Evolutionary conservation across 2,329 filamentous ascomycete species (phyloP).

Genomic region (Massarina eburnea): DNA sequence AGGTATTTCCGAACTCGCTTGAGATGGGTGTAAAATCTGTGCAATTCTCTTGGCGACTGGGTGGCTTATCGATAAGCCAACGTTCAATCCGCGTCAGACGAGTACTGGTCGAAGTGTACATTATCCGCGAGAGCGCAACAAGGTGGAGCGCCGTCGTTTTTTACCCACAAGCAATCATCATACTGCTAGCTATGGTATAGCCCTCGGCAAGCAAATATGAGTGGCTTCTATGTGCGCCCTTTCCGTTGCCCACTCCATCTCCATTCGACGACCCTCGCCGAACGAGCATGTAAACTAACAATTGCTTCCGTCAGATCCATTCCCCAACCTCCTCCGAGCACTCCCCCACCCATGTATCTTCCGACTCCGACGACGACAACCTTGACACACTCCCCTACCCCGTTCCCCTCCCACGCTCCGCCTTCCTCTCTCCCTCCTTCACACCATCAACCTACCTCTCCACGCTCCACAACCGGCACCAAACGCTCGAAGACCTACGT

Average conservation of each 20-base stretch:
- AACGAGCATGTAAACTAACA: neutral
- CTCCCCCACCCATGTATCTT: slow-evolving; percentile 9
- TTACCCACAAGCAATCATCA: too few species aligned
- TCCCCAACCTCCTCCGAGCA: slow-evolving; percentile 8
- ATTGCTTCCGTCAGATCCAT: slow-evolving; percentile 13
- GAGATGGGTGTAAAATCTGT: too few species aligned
- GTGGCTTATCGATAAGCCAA: slow-evolving; percentile 26
- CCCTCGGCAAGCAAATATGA: slow-evolving; percentile 42
- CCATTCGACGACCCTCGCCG: neutral
- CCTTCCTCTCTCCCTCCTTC: slow-evolving; percentile 78
- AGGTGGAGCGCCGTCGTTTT: too few species aligned
- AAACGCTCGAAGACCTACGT: slow-evolving; percentile 92
- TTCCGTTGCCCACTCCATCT: slow-evolving; percentile 2
- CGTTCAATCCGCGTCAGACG: neutral
- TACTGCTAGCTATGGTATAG: slow-evolving; percentile 12
- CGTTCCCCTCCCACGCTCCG: slow-evolving; percentile 74
- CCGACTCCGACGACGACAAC: slow-evolving; percentile 7
- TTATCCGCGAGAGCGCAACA: too few species aligned
- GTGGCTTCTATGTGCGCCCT: slow-evolving; percentile 50
- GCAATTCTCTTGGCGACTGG: too few species aligned
- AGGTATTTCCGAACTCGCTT: slow-evolving; percentile 18
- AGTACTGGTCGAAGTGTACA: slow-evolving; percentile 6
- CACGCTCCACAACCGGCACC: slow-evolving; percentile 80
- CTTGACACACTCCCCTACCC: slow-evolving; percentile 76
- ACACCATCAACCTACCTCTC: slow-evolving; percentile 81